Percentiles rank a stretch among this genome's conserved stretches.
Conservation (phyloP, 805 yeast species). For the Metschnikowia gruessii region DNA sequence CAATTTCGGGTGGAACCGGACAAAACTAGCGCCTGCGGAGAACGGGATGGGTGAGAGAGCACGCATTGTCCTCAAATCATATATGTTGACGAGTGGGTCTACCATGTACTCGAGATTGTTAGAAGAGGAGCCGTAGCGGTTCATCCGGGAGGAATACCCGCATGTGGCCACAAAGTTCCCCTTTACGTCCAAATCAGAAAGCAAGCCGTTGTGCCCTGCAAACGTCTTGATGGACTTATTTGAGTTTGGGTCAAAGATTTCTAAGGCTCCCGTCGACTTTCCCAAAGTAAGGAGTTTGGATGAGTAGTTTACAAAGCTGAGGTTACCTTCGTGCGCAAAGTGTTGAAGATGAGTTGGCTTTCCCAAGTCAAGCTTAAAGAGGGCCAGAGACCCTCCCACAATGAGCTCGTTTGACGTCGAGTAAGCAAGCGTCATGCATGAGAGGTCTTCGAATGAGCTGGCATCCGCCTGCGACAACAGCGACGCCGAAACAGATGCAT, state of each 20-base stretch:
- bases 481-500: conserved; percentile 15
- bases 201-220: conserved; percentile 55
- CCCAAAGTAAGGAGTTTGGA: conserved; percentile 58
- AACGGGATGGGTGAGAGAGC: conserved; percentile 79
- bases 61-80: conserved; percentile 70
- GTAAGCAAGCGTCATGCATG: conserved; percentile 35
- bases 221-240: conserved; percentile 50
- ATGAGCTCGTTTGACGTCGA: conserved; percentile 31
- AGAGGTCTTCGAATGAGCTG: conserved; percentile 21
- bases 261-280: conserved; percentile 56
- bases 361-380: conserved; percentile 35
- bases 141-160: conserved; percentile 69
- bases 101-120: conserved; percentile 29
- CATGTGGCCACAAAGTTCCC: conserved; percentile 74
- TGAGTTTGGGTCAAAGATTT: conserved; percentile 57
- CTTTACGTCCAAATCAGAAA: conserved; percentile 62
- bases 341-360: conserved; percentile 25
- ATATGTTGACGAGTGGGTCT: conserved; percentile 82
- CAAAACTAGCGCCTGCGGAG: conserved; percentile 85
- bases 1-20: conserved; percentile 79
- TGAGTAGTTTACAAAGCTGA: conserved; percentile 44
- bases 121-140: conserved; percentile 32
- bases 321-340: conserved; percentile 43
- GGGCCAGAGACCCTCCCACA: conserved; percentile 24
- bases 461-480: conserved; percentile 9